Conservation (phyloP, 2,329 filamentous ascomycete species). For the Xylariaceae sp. region DNA sequence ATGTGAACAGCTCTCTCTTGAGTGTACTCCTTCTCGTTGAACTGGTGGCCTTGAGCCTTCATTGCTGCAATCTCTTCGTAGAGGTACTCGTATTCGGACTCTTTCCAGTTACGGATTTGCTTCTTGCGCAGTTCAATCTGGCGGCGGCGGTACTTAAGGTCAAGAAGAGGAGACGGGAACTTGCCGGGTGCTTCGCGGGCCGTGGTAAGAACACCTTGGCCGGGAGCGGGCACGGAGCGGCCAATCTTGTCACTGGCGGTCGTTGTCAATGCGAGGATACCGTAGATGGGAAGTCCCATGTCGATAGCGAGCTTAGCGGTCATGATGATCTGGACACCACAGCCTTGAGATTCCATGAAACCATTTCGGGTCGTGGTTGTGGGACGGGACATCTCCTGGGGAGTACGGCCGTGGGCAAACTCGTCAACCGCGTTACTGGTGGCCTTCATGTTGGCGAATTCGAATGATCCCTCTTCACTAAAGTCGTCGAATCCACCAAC, state of each 20-base stretch:
- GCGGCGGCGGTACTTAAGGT: slow-evolving; percentile 94
- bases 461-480: slow-evolving; percentile 97
- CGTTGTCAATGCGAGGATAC: slow-evolving; percentile 85
- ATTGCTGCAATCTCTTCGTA: slow-evolving; percentile 90
- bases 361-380: slow-evolving; percentile 95
- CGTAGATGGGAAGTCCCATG: slow-evolving; percentile 98
- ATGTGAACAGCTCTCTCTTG: slow-evolving; percentile 82
- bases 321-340: slow-evolving; percentile 98
- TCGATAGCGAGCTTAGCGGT: slow-evolving; percentile 91
- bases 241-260: slow-evolving; percentile 99
- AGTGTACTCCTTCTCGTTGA: slow-evolving; percentile 79
- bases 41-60: slow-evolving; percentile 69
- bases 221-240: slow-evolving; percentile 91
- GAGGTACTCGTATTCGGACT: slow-evolving; percentile 87
- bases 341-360: slow-evolving; percentile 99
- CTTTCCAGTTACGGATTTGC: slow-evolving; percentile 95
- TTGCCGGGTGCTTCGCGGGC: slow-evolving; percentile 86
- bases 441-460: slow-evolving; percentile 99
- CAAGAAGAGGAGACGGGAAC: slow-evolving; percentile 90
- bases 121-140: slow-evolving; percentile 91
- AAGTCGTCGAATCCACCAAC: slow-evolving; percentile 99
- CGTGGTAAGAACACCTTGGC: slow-evolving; percentile 92
- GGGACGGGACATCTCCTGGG: slow-evolving; percentile 94
- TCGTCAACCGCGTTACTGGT: slow-evolving; percentile 98
- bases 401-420: slow-evolving; percentile 89